Conservation (phyloP, 805 yeast species). For the Lipomyces sp. region DNA sequence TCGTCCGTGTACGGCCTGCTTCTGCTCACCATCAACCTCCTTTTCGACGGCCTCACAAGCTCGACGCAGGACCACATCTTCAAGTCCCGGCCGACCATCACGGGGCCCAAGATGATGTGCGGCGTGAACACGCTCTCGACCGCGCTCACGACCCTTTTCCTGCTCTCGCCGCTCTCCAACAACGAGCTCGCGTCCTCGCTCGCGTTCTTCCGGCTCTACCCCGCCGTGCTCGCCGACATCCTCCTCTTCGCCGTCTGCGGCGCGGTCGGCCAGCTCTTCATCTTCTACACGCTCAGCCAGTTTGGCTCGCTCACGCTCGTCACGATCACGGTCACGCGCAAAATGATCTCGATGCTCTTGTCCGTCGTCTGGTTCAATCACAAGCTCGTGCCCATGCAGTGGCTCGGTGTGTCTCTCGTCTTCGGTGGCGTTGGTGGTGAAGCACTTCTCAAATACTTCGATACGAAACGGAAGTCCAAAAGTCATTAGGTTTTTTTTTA, state of each 20-base stretch:
- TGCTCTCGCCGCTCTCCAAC: conserved; percentile 42
- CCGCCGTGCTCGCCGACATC: conserved; percentile 57
- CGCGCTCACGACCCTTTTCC: conserved; percentile 41
- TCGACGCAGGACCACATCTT: conserved; percentile 89
- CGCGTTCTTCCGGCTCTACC: conserved; percentile 50
- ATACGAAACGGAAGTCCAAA: conserved; percentile 9
- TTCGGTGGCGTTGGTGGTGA: conserved; percentile 85
- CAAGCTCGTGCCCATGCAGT: conserved; percentile 56
- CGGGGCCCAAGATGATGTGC: conserved; percentile 88
- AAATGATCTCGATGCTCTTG: conserved; percentile 90
- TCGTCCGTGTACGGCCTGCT: conserved; percentile 52
- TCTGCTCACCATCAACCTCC: conserved; percentile 57
- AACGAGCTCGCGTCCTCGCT: conserved; percentile 51
- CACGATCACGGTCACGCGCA: conserved; percentile 93
- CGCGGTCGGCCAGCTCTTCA: conserved; percentile 90
- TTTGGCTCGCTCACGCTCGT: conserved; percentile 83
- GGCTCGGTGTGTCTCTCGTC: conserved; percentile 76
- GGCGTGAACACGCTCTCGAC: conserved; percentile 53
- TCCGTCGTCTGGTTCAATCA: conserved; percentile 90
- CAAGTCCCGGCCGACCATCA: conserved; percentile 47
- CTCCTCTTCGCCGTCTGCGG: conserved; percentile 72
- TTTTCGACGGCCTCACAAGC: conserved; percentile 89
- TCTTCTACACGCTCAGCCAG: conserved; percentile 74
- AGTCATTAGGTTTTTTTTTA: too few species aligned
- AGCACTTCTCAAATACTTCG: conserved; percentile 42